Base-by-base conservation (phyloP, 2,329 filamentous ascomycete genomes). In the Fusarium brevicatenulatum region DNA sequence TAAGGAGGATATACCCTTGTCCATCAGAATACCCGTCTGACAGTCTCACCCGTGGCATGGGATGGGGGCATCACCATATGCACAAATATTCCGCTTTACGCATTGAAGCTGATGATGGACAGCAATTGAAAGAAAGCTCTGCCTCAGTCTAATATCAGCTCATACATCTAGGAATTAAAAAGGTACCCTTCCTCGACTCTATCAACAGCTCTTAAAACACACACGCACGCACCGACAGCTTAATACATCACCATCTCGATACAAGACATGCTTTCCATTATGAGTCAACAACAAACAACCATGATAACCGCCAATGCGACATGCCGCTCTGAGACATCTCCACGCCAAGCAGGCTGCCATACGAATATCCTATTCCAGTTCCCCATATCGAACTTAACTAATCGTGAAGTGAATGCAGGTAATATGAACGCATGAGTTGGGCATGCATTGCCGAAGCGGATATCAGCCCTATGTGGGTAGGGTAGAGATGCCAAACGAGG, bases 301-400 rank as follows among this genome's bases (percentile, higher is more conserved):
- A 63, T 37, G 34, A 53, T 58, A 36, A 28, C 52, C 50, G 65
- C 65, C 66, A 39, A 49, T 49, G 28, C 44, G 34, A 64, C 62
- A 66, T 67, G 18, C 25, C 44, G 37, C 50, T 25, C 66, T 52
- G 52, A 58, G 58, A 70, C 50, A 53, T 63, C 53, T 47, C n/a
- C 19, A 58, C 66, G 66, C 66, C 66, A 69, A 69, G 66, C 66
- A 69, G 66, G 66, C 66, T 69, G 36, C 66, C 61, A 46, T 34
- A 37, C 37, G 39, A 44, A 52, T 40, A 64, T 40, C 19, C 30
- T 67, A 43, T 50, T 50, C 25, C n/a, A 37, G 16, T 42, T 19
- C 40, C 39, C 30, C 28, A 47, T 50, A 25, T 18, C 19, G 43
- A 42, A 44, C n/a, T 11, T 19, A 12, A 23, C 39, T 18, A 25